Percentiles rank a stretch among this genome's conserved stretches.
Evolutionary conservation across 257 asterid species (phyloP).

Genomic region (Scutellaria minor): DNA sequence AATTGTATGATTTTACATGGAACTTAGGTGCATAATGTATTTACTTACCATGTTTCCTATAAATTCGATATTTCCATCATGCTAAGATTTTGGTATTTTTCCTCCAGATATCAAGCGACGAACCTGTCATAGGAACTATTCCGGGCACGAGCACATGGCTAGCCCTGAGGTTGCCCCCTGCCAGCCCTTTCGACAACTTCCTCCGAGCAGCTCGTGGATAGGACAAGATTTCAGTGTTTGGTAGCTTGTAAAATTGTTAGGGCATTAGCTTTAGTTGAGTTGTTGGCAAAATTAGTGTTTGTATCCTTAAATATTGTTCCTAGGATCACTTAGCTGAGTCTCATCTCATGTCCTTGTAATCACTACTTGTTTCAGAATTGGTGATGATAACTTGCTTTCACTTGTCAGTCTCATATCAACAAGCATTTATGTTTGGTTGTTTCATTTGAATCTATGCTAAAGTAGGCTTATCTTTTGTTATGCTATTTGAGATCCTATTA

Average conservation of each 20-base stretch:
- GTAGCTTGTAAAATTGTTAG: constrained; percentile 38
- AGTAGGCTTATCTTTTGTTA: too few species aligned
- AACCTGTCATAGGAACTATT: constrained; percentile 30
- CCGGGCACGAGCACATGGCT: constrained; percentile 61
- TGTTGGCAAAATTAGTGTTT: not conserved
- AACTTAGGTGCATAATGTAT: not conserved
- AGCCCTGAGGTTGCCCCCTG: constrained; percentile 90
- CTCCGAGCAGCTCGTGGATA: constrained; percentile 96
- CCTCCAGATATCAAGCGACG: constrained; percentile 54
- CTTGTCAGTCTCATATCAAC: too few species aligned
- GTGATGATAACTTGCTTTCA: too few species aligned
- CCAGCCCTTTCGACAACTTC: constrained; percentile 98
- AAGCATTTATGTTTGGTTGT: too few species aligned
- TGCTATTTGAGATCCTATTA: too few species aligned
- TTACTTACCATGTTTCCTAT: not conserved
- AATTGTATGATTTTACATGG: not conserved
- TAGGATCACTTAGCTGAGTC: too few species aligned
- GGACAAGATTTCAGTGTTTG: not conserved
- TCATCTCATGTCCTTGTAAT: too few species aligned
- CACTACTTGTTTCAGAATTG: too few species aligned
- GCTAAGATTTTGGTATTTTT: constrained; percentile 1
- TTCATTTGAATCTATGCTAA: too few species aligned
- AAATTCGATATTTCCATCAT: not conserved
- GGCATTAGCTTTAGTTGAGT: not conserved
- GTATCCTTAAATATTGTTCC: too few species aligned